These are phyloP conservation scores for Rhodotorula sp. DNA, from an alignment of 1,284 basidiomycete genomes.

Conservation along the genomic window DNA sequence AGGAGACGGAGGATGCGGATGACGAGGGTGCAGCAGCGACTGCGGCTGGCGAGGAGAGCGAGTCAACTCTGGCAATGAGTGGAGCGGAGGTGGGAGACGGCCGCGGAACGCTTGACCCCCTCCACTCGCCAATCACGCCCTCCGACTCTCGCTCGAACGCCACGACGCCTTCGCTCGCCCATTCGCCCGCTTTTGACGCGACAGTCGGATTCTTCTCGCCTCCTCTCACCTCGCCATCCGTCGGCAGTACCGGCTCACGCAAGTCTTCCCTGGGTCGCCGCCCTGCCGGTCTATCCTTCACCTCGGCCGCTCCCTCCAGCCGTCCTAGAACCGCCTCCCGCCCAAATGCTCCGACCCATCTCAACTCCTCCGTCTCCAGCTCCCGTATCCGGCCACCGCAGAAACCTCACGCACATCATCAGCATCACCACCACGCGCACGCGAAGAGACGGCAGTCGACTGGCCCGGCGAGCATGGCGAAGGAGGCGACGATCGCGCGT, in stretches of 20 bases:
- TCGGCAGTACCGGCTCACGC: background rate
- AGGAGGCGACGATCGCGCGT: constrained; percentile 64
- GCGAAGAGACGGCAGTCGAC: background rate
- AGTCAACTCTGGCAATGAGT: background rate
- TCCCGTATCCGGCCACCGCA: background rate
- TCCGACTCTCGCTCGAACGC: constrained; percentile 13
- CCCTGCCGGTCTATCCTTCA: background rate
- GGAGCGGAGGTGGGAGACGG: constrained; percentile 6
- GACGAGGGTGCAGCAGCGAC: constrained; percentile 9
- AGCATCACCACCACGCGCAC: background rate
- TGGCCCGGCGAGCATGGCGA: background rate
- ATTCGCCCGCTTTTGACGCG: background rate
- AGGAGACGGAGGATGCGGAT: constrained; percentile 18
- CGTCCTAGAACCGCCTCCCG: background rate
- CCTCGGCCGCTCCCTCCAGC: background rate
- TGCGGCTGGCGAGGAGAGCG: background rate
- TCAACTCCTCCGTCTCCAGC: background rate
- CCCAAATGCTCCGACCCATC: background rate
- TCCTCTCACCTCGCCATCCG: background rate
- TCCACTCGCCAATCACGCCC: background rate
- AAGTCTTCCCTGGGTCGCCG: background rate
- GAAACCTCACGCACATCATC: background rate
- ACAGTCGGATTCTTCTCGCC: background rate
- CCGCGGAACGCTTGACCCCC: background rate
- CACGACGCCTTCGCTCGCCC: background rate